Base-by-base conservation (phyloP, 257 asterid species). In the Solanum chilense region DNA sequence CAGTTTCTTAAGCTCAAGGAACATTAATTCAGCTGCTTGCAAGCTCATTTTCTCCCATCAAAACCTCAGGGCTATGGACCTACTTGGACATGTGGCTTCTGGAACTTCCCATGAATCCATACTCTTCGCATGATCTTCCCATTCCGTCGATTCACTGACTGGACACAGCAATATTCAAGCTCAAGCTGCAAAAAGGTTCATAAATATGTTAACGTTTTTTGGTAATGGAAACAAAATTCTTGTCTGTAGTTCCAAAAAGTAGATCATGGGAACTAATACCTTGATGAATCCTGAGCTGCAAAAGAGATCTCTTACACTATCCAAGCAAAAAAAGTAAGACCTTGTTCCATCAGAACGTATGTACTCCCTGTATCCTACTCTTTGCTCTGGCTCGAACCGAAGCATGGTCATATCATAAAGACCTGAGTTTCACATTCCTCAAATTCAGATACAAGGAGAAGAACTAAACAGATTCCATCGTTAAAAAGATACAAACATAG, bases 401-500 rank as follows among this genome's bases (percentile, higher is more conserved):
- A 97, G 98, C 99, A 97, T 97, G 73, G 98, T 97, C 99, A 97
- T 95, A 88, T 95, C 99, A 88, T 92, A 95, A 85, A 95, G 94
- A 88, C 99, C 99, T 97, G 93, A 27, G 39, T 73, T 20, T 56
- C 56, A 84, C 35, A 45, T 77, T 82, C 29, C 73, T 31, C 33
- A 5, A 78, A 56, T 23, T 47, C 83, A 64, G 29, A 82, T 83
- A 49, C 47, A 83, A 68, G 77, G 83, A 52, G 86, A 25, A 64
- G 58, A 77, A 23, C 47, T 82, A 88, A 44, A 7, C 62, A 7
- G 25, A 37, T 25, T 14, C 39, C 64, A 25, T 76, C 37, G 13
- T 74, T 39, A 11, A 42, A 39, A 33, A 25, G 42, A 86, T 68
- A 29, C 16, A 12, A 47, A 15, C 7, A 4, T 29, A 85, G 60